Evolutionary conservation across 176 grass and related monocot genomes (phyloP), one percentile per base, ranked within the genome.

Genomic region (Oryza meridionalis): DNA sequence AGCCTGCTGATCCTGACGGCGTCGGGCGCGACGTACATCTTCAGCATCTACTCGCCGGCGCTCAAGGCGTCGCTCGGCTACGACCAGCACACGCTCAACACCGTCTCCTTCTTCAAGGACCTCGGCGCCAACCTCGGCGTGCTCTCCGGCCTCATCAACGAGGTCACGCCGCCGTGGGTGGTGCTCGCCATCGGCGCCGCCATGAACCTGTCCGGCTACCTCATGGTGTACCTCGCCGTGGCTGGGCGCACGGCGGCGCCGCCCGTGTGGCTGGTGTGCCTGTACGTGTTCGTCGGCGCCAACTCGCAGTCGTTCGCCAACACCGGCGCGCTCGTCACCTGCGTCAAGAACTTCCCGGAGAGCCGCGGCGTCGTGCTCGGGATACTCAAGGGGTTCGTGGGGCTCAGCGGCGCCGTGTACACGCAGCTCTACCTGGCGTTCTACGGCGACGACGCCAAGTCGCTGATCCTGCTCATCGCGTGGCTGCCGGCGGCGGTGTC

Each of bases 81-180:
- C 91, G 70, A 97, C 91, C 94, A 97, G 84, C 84, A 45, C 25
- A 91, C 94, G 29, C 94, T 97, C 27, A 97, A 93, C 94, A 97
- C 94, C 4, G 65, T 93, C 16, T 89, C 86, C 81, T 93, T 97
- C 88, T 91, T 91, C 91, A 97, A 97, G 77, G 94, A 97, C 76
- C 89, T 97, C 2, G 94, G 94, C 55, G 88, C 91, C 2, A 93
- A 88, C 85, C 86, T 97, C 65, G 94, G 94, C 74, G 31, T 97
- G 46, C 24, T 93, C 46, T 87, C 91, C 5, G 94, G 94, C 0
- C 89, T 97, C 43, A 61, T 97, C 84, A 91, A 91, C 63, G 94
- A 97, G 82, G 86, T 97, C 2, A 87, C 89, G 4, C 94, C 91
- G 9, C 91, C 94, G 3, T 97, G 91, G 86, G 88, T 87, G 6